Evolutionary conservation across 306 rosid genomes (phyloP), one percentile per base, ranked within the genome.

Genomic region (Rosa chinensis): DNA sequence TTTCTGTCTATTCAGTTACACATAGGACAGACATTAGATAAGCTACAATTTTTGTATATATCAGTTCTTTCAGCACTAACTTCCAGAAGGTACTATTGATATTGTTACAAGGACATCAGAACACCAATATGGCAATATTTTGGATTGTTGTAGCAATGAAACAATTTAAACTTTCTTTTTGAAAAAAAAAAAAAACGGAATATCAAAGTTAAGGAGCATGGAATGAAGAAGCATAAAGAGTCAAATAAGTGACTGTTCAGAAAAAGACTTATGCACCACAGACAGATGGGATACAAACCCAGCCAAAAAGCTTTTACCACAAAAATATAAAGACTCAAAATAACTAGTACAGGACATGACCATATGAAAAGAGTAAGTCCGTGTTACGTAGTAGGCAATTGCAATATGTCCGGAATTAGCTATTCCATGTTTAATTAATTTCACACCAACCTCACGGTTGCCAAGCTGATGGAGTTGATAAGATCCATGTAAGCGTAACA

Each of bases 401-500:
- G 25, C 39, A 66, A 12, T 37, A 56, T 43, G 45, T 67, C 61
- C 35, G 10, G 56, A 45, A 66, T 49, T 13, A 78, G 18, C 39
- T 32, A 21, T 59, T 17, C 66, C 74, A 21, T 58, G 39, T 21
- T 59, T 23, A 83, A 66, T 28, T 73, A 75, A 77, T 62, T 85
- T 83, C 82, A 75, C 70, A 82, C 97, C 79, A 82, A 94, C 99
- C 99, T 94, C 99, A 1, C 97, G 95, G 74, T 82, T 84, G 70
- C 93, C 89, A 66, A 92, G 92, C 89, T 92, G 93, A 83, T 92
- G 92, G 14, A 89, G 79, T 67, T 85, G 91, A 80, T 91, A 92
- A 77, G 99, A 94, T 52, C 99, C 99, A 85, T 94, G 99, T 84
- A 90, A 84, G 67, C 89, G 93, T 84, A 94, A 77, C 95, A 94